These are phyloP conservation scores for Colletotrichum sp. DNA, from an alignment of 2,329 filamentous ascomycete species.

Conservation along the genomic window DNA sequence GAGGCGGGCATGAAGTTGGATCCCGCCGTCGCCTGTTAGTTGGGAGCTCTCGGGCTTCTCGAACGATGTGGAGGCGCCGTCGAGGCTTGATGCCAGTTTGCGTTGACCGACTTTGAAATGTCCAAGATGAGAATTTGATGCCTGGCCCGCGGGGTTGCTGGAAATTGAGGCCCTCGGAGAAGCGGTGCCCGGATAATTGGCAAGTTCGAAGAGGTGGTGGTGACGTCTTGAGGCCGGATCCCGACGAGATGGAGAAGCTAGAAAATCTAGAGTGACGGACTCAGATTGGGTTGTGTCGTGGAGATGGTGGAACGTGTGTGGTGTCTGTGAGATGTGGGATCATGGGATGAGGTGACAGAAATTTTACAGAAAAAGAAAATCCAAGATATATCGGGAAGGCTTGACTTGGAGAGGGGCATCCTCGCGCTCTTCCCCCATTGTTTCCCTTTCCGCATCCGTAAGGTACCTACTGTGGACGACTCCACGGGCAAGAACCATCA, in stretches of 20 bases:
- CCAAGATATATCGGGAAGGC: background rate
- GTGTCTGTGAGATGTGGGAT: background rate
- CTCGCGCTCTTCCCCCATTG: background rate
- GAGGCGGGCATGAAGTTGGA: constrained; percentile 7
- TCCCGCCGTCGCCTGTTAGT: background rate
- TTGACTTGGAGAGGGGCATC: background rate
- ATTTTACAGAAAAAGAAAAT: background rate
- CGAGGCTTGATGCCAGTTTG: constrained; percentile 8
- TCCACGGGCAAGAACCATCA: background rate
- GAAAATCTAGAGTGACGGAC: background rate
- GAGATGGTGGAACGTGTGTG: background rate
- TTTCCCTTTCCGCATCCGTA: background rate
- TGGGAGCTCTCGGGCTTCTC: background rate
- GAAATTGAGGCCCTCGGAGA: background rate
- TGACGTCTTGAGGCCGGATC: background rate
- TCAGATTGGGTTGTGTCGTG: background rate
- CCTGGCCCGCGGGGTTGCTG: background rate
- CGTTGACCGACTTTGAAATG: background rate
- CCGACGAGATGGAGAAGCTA: background rate
- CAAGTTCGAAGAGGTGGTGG: background rate
- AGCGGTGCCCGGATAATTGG: background rate
- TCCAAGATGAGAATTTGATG: background rate
- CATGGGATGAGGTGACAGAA: background rate
- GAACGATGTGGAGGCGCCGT: constrained; percentile 3
- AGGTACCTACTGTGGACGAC: background rate